These are phyloP conservation scores for Wickerhamiella domercqiae DNA, from an alignment of 805 yeast genomes.

Conservation along the genomic window DNA sequence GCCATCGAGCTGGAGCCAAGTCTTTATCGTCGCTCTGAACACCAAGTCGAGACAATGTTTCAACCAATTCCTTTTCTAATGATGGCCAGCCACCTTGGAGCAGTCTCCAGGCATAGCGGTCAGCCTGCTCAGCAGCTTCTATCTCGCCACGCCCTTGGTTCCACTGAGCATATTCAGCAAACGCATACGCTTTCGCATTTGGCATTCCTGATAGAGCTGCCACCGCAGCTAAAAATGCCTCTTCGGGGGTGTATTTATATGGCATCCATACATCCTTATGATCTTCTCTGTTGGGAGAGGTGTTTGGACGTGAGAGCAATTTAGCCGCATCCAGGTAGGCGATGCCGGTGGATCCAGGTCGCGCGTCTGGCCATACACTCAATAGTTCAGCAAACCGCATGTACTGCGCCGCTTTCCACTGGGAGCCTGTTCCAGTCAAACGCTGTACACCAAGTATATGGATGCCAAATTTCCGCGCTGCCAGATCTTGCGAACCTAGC, in stretches of 20 bases:
- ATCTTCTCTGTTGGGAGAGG: slow-evolving; percentile 2
- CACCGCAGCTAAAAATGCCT: slow-evolving; percentile 10
- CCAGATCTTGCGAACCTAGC: slow-evolving; percentile 39
- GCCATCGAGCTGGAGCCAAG: no score
- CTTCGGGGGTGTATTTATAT: slow-evolving; percentile 4
- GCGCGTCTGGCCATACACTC: slow-evolving; percentile 6
- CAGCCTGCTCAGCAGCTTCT: slow-evolving; percentile 11
- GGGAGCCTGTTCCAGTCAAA: slow-evolving; percentile 14
- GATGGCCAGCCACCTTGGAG: slow-evolving; percentile 10
- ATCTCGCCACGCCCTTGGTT: slow-evolving; percentile 1
- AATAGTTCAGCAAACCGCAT: slow-evolving; percentile 39
- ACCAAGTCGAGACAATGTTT: slow-evolving; percentile 7
- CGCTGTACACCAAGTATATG: slow-evolving; percentile 42
- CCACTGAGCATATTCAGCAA: slow-evolving; percentile 11
- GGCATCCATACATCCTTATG: no score
- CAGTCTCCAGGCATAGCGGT: slow-evolving; percentile 6
- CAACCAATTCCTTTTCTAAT: slow-evolving; percentile 4
- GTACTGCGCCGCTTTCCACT: slow-evolving; percentile 52
- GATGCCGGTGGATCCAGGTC: slow-evolving; percentile 11
- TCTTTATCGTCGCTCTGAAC: background rate
- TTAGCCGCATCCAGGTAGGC: slow-evolving; percentile 21
- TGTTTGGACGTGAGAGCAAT: slow-evolving; percentile 25
- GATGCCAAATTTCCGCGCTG: slow-evolving; percentile 46
- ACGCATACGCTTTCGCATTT: slow-evolving; percentile 11
- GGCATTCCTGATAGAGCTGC: slow-evolving; percentile 9